These are phyloP conservation scores for Alternaria angustiovoidea DNA, from an alignment of 2,329 filamentous ascomycete species.

Conservation along the genomic window DNA sequence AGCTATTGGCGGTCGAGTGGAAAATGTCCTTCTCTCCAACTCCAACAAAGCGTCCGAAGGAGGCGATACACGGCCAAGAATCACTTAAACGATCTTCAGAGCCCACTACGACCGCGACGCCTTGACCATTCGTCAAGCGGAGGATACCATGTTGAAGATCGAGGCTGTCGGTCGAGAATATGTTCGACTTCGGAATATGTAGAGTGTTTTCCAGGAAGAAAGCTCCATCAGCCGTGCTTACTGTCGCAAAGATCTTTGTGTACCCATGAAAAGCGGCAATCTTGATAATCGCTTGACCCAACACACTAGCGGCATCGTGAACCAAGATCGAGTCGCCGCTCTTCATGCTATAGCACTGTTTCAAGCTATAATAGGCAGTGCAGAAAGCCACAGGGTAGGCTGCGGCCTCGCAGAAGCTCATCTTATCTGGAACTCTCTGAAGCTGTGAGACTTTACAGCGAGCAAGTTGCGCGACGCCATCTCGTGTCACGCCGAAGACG, in stretches of 20 bases:
- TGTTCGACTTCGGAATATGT: conserved; percentile 30
- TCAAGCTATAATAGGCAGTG: conserved; percentile 6
- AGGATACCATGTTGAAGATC: conserved; percentile 12
- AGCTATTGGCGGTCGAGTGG: conserved; percentile 6
- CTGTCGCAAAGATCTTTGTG: conserved; percentile 18
- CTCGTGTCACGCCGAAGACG: conserved; percentile 18
- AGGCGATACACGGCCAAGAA: conserved; percentile 38
- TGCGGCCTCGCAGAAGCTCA: conserved; percentile 26
- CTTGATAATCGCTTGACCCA: conserved; percentile 8
- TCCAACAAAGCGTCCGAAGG: conserved; percentile 43
- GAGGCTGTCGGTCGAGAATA: conserved; percentile 22
- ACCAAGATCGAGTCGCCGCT: conserved; percentile 4
- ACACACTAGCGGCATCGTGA: conserved; percentile 3
- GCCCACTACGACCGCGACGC: conserved; percentile 48
- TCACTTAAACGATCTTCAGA: conserved; percentile 28
- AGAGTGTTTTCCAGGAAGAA: conserved; percentile 9
- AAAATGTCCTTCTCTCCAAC: conserved; percentile 20
- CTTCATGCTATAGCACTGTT: not conserved
- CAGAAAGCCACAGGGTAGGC: conserved; percentile 16
- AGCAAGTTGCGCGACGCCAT: conserved; percentile 11
- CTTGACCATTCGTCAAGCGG: conserved; percentile 29
- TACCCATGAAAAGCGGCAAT: conserved; percentile 1
- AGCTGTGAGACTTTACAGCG: conserved; percentile 18
- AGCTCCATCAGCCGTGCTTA: conserved; percentile 16
- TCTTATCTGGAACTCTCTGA: conserved; percentile 10